A percentile compares a stretch with the other conserved stretches of the same genome.
Conservation (phyloP, 192 early-diverging fungal genomes). For the Coemansia sp. region DNA sequence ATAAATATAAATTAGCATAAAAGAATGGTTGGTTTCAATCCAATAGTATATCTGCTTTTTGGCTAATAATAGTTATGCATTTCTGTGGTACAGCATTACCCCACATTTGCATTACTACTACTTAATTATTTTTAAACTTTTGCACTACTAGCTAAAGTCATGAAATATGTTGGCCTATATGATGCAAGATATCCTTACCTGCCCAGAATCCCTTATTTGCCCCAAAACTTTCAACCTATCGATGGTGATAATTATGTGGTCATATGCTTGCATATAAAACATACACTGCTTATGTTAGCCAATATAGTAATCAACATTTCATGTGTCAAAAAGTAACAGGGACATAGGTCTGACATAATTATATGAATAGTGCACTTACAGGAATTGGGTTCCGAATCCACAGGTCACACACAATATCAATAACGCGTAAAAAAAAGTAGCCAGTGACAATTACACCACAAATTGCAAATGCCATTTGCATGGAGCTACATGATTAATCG, state of each 20-base stretch:
- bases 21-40: neutral
- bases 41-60: neutral
- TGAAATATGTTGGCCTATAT: too few species aligned
- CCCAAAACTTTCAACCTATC: constrained; percentile 50
- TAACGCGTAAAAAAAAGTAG: constrained; percentile 36
- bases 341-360: neutral
- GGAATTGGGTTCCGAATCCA: constrained; percentile 40
- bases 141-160: too few species aligned
- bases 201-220: constrained; percentile 51
- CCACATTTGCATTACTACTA: too few species aligned
- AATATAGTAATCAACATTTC: neutral
- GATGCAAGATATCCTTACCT: constrained; percentile 26
- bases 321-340: neutral
- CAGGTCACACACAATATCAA: constrained; percentile 39
- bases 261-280: neutral
- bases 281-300: neutral
- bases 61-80: too few species aligned
- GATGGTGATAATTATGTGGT: neutral
- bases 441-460: constrained; percentile 22
- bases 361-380: constrained; percentile 11
- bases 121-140: too few species aligned
- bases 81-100: too few species aligned
- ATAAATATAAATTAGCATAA: too few species aligned
- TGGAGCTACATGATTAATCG: constrained; percentile 23
- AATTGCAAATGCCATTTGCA: constrained; percentile 38